Evolutionary conservation across 345 rosid genomes (phyloP).

Genomic region (Sonneratia alba): DNA sequence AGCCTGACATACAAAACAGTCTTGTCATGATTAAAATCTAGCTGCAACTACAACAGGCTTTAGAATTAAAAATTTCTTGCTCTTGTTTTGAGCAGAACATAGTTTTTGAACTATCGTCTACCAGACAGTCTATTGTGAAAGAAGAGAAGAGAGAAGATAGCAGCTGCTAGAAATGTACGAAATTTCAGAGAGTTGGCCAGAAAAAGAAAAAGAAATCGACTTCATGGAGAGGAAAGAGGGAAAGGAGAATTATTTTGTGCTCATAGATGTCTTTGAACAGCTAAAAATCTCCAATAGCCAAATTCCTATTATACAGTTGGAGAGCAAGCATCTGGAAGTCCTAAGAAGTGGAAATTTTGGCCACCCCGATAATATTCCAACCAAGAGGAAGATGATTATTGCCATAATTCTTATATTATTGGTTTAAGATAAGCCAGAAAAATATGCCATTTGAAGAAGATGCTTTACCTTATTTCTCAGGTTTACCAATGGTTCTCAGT

Average conservation of each 20-base stretch:
- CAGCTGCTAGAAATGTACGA: too few species aligned
- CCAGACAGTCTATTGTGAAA: not conserved
- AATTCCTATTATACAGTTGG: too few species aligned
- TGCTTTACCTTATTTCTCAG: slow-evolving; percentile 59
- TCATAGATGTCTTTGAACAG: too few species aligned
- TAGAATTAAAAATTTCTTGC: not conserved
- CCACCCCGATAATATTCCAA: too few species aligned
- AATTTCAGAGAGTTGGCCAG: not conserved
- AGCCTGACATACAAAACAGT: slow-evolving; percentile 29
- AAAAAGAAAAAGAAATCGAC: too few species aligned
- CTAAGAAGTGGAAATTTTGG: too few species aligned
- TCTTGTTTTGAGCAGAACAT: not conserved
- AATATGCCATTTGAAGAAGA: not conserved
- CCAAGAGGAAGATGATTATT: too few species aligned
- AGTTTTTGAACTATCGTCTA: not conserved
- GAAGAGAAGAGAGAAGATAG: not conserved
- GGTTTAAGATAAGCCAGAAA: not conserved
- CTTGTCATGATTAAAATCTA: not conserved
- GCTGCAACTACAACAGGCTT: not conserved
- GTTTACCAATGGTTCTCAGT: slow-evolving; percentile 91
- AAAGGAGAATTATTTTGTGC: too few species aligned
- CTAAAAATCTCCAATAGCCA: too few species aligned
- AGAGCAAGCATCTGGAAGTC: too few species aligned
- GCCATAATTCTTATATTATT: too few species aligned
- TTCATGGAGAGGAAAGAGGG: too few species aligned